Base-by-base conservation (phyloP, 805 yeast genomes). In the Sugiyamaella marilandica region DNA sequence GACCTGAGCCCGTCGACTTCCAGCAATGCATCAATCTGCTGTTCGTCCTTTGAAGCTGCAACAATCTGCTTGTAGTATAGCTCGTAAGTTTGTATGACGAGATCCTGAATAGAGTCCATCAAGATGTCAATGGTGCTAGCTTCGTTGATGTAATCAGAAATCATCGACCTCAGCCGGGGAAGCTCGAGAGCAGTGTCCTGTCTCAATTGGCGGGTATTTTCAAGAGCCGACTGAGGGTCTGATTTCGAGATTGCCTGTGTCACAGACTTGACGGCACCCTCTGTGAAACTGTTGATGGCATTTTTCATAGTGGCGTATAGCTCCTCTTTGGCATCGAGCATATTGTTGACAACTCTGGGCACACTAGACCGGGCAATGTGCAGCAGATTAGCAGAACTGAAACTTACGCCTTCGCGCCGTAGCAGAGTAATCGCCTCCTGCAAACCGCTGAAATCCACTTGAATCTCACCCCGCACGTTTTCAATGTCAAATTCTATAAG, bases 371-470 rank as follows among this genome's bases (percentile, higher is more conserved):
- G 74, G 2, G 84, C 86, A 34, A 84, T 63, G 46, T 75, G 75
- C 50, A 79, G 62, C 26, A 81, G 63, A 45, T 67, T 59, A 14
- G 70, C 62, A 60, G 54, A 66, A 61, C 41, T 48, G 57, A 57
- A 63, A 33, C 37, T 63, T 61, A 56, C 58, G 21, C 54, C 64
- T 41, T 57, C 56, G 48, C 45, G 45, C 45, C 72, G 65, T 24
- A 75, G 65, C 33, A 71, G 71, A 16, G 71, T 66, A 47, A 81
- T 70, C n/a, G 84, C 72, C 29, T 78, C 75, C 33, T 70, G 74
- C 24, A 90, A 73, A 1, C 96, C 96, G 51, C 88, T 81, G 65
- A 91, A 89, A 64, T 91, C 97, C 41, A 91, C 70, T 45, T 81
- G 80, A 1, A 85, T 80, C 59, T 90, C 96, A 31, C 80, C 81